Base-by-base conservation (phyloP, 495 filamentous ascomycete species). In the Aspergillus diversus region DNA sequence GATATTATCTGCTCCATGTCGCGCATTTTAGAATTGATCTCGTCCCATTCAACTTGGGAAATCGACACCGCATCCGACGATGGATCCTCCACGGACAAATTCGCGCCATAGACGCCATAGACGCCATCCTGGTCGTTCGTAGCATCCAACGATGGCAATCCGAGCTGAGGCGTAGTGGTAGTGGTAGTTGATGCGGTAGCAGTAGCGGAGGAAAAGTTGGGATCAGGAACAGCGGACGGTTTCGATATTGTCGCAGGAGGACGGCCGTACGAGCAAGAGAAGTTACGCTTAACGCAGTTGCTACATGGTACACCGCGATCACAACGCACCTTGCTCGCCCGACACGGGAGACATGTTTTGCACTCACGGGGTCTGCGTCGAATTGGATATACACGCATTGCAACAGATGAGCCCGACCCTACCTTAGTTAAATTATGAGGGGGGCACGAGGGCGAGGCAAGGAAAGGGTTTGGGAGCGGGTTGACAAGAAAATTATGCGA, bases 231-330 rank as follows among this genome's bases (percentile, higher is more conserved):
- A 27, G 62, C 56, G 39, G 51, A 57, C 21, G 59, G 72, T 49
- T 50, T 70, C 35, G 35, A 63, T 31, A 52, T 66, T 33, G 37
- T 43, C 12, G 69, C 65, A 9, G 83, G 77, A 67, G 89, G 89
- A 31, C 87, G 88, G 68, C 89, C 89, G 79, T 90, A 90, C 46
- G 87, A 85, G 68, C 89, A 91, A 63, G 85, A 78, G 73, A 86
- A 84, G 62, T 89, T 87, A 63, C 89, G 81, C 73, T 90, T 90
- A 71, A 89, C 81, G 69, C 89, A 91, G 71, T 89, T 90, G 68
- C 89, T 84, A 70, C 89, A 91, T 7, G 89, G 89, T 59, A 86
- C 81, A 63, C 89, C 85, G 74, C 89, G 89, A 74, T 90, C 88
- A 73, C 89, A 91, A 74, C 88, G 89, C 52, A 82, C 78, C 69